Evolutionary conservation across 352 stramenopile genomes (phyloP).

Genomic region (Thalassiosira mediterranea): DNA sequence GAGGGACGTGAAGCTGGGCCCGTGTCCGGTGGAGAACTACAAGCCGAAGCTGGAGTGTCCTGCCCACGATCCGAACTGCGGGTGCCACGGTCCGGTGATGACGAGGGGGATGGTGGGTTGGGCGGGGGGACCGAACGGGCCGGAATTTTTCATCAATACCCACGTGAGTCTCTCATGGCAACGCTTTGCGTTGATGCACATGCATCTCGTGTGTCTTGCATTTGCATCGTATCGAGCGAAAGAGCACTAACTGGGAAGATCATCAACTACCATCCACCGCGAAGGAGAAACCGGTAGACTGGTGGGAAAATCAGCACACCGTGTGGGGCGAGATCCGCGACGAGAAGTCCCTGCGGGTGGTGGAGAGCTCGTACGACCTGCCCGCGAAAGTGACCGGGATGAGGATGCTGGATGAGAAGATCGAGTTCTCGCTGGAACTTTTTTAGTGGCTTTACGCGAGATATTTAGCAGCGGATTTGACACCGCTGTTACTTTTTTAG

Average conservation of each 20-base stretch:
- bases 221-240: no score
- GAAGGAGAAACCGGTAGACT: slow-evolving; percentile 54
- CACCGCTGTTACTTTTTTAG: no score
- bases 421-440: slow-evolving; percentile 35
- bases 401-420: slow-evolving; percentile 36
- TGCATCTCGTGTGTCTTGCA: no score
- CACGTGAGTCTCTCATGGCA: slow-evolving; percentile 26
- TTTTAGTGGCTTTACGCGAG: no score
- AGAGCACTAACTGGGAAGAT: no score
- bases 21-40: slow-evolving; percentile 48
- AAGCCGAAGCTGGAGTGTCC: slow-evolving; percentile 52
- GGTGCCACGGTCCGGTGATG: slow-evolving; percentile 76
- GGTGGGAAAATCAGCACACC: slow-evolving; percentile 74
- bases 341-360: slow-evolving; percentile 40
- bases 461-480: no score
- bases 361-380: slow-evolving; percentile 63
- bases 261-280: no score
- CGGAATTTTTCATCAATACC: slow-evolving; percentile 78
- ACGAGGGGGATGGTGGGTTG: slow-evolving; percentile 71
- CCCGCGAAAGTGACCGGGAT: slow-evolving; percentile 31
- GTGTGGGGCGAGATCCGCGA: slow-evolving; percentile 67
- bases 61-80: slow-evolving; percentile 62
- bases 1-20: slow-evolving; percentile 25
- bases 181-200: not conserved
- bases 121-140: slow-evolving; percentile 58